Evolutionary conservation across 768 basidiomycete species (phyloP).

Genomic region (Calocera cornea): DNA sequence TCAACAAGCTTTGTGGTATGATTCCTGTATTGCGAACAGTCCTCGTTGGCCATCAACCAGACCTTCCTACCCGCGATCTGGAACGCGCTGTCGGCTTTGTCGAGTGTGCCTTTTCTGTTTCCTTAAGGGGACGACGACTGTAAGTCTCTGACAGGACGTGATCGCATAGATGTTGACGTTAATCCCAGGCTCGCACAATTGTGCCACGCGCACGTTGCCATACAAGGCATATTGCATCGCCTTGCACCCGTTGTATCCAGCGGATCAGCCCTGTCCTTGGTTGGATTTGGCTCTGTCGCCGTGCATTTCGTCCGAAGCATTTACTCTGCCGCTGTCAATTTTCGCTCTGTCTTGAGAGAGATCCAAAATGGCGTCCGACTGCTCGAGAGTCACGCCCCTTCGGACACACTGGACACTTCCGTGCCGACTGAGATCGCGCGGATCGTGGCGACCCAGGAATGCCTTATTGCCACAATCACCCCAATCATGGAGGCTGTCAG

Average conservation of each 20-base stretch:
- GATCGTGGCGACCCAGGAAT: constrained; percentile 6
- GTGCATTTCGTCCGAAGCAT: background rate
- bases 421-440: background rate
- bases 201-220: background rate
- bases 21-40: constrained; percentile 53
- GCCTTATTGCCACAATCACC: background rate
- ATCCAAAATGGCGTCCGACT: background rate
- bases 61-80: constrained; percentile 76
- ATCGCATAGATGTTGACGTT: background rate
- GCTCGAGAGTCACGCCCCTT: background rate
- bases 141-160: constrained; percentile 26
- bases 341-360: background rate
- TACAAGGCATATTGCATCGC: background rate
- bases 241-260: background rate
- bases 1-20: constrained; percentile 45
- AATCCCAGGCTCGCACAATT: background rate
- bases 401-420: background rate
- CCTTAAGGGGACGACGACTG: constrained; percentile 49
- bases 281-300: background rate
- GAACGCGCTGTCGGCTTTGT: constrained; percentile 63
- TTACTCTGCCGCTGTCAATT: background rate
- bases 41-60: constrained; percentile 58
- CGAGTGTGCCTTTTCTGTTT: constrained; percentile 63
- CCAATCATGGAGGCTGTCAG: background rate
- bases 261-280: background rate